These are phyloP conservation scores for Colletotrichum phormii DNA, from an alignment of 2,329 filamentous ascomycete genomes.

Conservation along the genomic window DNA sequence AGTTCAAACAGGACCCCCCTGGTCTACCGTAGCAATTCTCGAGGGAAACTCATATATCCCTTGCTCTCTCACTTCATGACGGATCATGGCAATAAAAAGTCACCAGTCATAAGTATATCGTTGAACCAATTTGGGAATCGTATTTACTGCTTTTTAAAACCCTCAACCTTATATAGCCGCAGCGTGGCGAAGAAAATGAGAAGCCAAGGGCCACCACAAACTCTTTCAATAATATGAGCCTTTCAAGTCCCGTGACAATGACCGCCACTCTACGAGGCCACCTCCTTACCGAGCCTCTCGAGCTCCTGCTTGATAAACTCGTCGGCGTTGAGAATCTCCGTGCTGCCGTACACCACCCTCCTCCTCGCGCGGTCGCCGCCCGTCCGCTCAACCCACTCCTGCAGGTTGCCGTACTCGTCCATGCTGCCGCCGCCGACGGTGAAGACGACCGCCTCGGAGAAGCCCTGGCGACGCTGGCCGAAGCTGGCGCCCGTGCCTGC, in stretches of 20 bases:
- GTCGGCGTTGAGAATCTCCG: slow-evolving; percentile 78
- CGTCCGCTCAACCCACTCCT: slow-evolving; percentile 92
- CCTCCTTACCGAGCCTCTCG: slow-evolving; percentile 71
- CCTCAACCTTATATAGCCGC: not conserved
- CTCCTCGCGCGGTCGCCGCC: slow-evolving; percentile 75
- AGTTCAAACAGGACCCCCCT: too few species aligned
- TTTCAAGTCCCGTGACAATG: not conserved
- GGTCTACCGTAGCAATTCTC: too few species aligned
- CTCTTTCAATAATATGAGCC: not conserved
- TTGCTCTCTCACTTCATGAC: too few species aligned
- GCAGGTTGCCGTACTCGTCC: slow-evolving; percentile 98
- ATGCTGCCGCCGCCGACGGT: slow-evolving; percentile 96
- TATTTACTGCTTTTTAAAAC: slow-evolving; percentile 14
- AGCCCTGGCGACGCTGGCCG: slow-evolving; percentile 89
- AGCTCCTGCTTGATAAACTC: slow-evolving; percentile 75
- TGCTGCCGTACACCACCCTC: slow-evolving; percentile 94
- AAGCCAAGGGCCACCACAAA: not conserved
- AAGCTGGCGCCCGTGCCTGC: slow-evolving; percentile 84
- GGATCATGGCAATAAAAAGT: not conserved
- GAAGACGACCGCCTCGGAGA: slow-evolving; percentile 92
- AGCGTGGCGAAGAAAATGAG: not conserved
- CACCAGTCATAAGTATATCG: not conserved
- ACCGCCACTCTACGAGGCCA: slow-evolving; percentile 45
- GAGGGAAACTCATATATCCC: too few species aligned
- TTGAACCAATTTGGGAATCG: slow-evolving; percentile 12